Conservation (phyloP, 2,329 filamentous ascomycete genomes). For the Nemania bipapillata region DNA sequence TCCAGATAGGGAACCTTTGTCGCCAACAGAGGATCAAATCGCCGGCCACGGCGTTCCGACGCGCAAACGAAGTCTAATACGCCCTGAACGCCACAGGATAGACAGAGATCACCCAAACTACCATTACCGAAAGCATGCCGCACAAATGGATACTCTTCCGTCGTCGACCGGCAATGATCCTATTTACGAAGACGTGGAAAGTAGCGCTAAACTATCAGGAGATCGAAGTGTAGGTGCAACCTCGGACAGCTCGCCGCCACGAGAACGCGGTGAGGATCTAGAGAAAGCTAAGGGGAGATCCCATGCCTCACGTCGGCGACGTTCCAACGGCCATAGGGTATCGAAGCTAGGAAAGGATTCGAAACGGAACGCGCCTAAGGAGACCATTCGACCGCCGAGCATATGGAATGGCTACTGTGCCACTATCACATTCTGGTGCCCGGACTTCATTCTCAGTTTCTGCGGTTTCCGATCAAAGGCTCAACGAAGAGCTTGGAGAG, state of each 20-base stretch:
- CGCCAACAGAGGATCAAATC: constrained; percentile 57
- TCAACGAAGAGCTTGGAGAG: constrained; percentile 92
- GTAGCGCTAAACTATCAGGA: constrained; percentile 65
- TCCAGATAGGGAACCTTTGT: constrained; percentile 67
- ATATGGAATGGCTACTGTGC: constrained; percentile 96
- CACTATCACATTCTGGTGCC: constrained; percentile 93
- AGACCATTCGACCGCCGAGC: constrained; percentile 80
- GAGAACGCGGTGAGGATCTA: constrained; percentile 52
- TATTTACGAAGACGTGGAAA: constrained; percentile 80
- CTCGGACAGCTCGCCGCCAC: constrained; percentile 58
- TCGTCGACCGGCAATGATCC: constrained; percentile 94
- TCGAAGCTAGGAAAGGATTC: constrained; percentile 67
- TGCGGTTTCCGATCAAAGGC: constrained; percentile 86
- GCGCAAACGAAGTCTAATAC: constrained; percentile 87
- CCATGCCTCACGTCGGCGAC: constrained; percentile 55
- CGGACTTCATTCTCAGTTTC: constrained; percentile 83
- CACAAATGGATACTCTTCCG: constrained; percentile 88
- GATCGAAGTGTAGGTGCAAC: constrained; percentile 59
- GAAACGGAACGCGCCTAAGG: constrained; percentile 65
- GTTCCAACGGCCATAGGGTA: constrained; percentile 68
- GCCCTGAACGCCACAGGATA: constrained; percentile 87
- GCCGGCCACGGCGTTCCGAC: constrained; percentile 47
- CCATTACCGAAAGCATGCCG: constrained; percentile 92
- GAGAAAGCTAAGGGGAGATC: constrained; percentile 54
- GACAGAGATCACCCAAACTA: constrained; percentile 92